Evolutionary conservation across 352 stramenopile genomes (phyloP).

Genomic region (Bremia lactucae): DNA sequence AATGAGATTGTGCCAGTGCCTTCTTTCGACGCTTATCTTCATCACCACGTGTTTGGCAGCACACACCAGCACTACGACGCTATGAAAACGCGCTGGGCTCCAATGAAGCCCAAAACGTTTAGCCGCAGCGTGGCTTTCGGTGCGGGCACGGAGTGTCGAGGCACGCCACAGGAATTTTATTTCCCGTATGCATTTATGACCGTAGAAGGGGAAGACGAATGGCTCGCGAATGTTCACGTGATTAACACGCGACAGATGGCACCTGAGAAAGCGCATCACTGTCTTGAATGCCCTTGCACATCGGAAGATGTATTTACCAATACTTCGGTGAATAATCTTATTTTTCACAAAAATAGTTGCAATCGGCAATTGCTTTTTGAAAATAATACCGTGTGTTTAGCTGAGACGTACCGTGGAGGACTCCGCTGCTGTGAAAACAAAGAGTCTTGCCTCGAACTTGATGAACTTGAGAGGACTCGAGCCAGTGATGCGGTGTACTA

Average conservation of each 20-base stretch:
- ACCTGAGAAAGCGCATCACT: conserved; percentile 33
- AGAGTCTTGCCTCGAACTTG: conserved; percentile 57
- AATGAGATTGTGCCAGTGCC: conserved; percentile 43
- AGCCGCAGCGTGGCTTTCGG: conserved; percentile 70
- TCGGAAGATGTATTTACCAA: conserved; percentile 44
- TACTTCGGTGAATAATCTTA: conserved; percentile 42
- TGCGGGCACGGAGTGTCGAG: conserved; percentile 64
- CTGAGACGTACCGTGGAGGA: conserved; percentile 51
- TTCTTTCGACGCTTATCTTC: conserved; percentile 68
- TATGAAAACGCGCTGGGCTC: conserved; percentile 35
- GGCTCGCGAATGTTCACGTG: conserved; percentile 71
- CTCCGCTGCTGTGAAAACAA: conserved; percentile 66
- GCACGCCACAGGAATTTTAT: conserved; percentile 69
- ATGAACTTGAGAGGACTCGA: conserved; percentile 23
- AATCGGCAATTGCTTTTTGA: conserved; percentile 55
- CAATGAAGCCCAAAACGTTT: conserved; percentile 69
- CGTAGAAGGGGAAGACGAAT: conserved; percentile 65
- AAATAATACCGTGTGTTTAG: conserved; percentile 60
- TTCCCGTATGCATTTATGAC: conserved; percentile 77
- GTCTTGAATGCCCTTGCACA: conserved; percentile 72
- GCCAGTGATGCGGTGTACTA: conserved; percentile 34
- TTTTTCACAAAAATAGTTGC: conserved; percentile 31
- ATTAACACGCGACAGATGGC: conserved; percentile 69
- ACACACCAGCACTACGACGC: conserved; percentile 53
- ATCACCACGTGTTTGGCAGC: conserved; percentile 74